phyloP scores from a whole-genome alignment of 2,329 filamentous ascomycete species.

The Gyromitra esculenta region DNA sequence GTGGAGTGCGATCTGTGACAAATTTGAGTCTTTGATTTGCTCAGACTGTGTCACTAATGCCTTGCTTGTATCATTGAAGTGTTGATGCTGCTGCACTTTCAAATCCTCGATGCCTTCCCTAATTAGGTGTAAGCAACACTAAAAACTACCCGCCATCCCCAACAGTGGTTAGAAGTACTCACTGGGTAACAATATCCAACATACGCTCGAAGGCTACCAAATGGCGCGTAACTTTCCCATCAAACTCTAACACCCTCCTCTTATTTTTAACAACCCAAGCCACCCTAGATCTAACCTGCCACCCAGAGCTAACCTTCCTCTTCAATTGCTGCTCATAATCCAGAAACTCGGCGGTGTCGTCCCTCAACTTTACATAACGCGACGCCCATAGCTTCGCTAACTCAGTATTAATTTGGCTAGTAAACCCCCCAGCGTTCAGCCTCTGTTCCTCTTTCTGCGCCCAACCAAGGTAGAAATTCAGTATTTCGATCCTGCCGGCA shows the following conservation, averaged over 20 bases:
- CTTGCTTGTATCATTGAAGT: conserved; percentile 1
- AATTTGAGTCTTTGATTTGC: conserved; percentile 7
- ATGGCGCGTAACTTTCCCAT: conserved; percentile 13
- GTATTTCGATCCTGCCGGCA: not conserved
- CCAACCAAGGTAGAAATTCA: conserved; percentile 14
- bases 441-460: conserved; percentile 16
- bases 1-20: conserved; percentile 21
- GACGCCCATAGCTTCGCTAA: conserved; percentile 19
- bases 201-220: conserved; percentile 10
- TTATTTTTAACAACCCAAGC: conserved; percentile 28
- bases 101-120: conserved; percentile 7
- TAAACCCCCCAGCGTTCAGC: not conserved
- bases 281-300: not conserved
- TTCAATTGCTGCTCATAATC: conserved; percentile 10
- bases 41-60: conserved; percentile 17
- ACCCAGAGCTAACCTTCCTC: not conserved
- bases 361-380: conserved; percentile 7
- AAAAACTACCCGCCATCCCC: not conserved
- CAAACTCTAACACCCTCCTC: conserved; percentile 14
- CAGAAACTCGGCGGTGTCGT: conserved; percentile 7
- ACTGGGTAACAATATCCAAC: conserved; percentile 17
- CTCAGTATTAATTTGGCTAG: conserved; percentile 3
- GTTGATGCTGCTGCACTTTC: not conserved
- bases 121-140: not conserved
- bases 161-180: not conserved